Evolutionary conservation across 371 early-diverging fungal species (phyloP).

Genomic region (Blastocladiella emersonii): DNA sequence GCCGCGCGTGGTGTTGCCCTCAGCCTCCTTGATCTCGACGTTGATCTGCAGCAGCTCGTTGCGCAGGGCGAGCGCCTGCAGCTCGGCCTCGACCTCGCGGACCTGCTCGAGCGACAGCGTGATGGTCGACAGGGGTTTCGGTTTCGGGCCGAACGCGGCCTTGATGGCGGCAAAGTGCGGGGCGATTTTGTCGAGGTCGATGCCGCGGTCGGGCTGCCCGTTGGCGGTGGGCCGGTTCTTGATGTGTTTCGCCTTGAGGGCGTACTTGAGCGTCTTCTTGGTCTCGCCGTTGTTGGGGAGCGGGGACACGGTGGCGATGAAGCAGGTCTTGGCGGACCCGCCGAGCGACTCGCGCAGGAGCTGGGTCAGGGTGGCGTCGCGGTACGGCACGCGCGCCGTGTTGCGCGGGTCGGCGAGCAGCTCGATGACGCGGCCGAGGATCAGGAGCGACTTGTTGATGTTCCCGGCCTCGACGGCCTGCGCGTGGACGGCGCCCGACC

Average conservation of each 20-base stretch:
- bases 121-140: too few species aligned
- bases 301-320: conserved; percentile 88
- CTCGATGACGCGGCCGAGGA: conserved; percentile 86
- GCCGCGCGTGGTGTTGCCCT: too few species aligned
- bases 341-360: conserved; percentile 91
- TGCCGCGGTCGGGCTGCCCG: too few species aligned
- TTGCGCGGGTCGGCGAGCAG: conserved; percentile 71
- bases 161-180: too few species aligned
- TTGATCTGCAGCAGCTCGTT: too few species aligned
- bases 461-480: conserved; percentile 83
- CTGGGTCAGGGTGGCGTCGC: conserved; percentile 61
- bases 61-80: too few species aligned
- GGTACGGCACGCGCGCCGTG: conserved; percentile 73
- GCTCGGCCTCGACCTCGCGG: too few species aligned
- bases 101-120: too few species aligned
- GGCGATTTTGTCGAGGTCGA: too few species aligned
- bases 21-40: too few species aligned
- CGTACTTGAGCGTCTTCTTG: conserved; percentile 85
- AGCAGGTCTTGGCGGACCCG: conserved; percentile 84
- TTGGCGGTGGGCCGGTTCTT: conserved; percentile 83
- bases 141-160: too few species aligned
- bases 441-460: conserved; percentile 80
- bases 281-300: conserved; percentile 72
- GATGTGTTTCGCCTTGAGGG: conserved; percentile 83
- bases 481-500: conserved; percentile 74